Evolutionary conservation across 1,139 yeast species (phyloP), one percentile per base, ranked within the genome.

Genomic region (Candida sanyaensis): DNA sequence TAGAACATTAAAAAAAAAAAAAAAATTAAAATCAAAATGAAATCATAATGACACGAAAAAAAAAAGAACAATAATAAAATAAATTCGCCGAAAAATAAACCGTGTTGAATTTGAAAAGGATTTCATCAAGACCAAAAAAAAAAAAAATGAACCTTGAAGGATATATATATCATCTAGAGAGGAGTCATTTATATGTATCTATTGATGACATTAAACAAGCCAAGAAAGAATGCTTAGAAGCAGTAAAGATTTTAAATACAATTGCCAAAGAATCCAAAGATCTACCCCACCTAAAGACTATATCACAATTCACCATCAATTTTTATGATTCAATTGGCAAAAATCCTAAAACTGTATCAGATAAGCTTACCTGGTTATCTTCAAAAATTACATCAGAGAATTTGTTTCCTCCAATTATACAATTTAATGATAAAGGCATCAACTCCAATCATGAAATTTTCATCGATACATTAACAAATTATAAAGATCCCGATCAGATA

Each of bases 291-390:
- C 9, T 44, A 12, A 51, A 53, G 17, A 42, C 41, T 7, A 40
- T 67, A 7, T 66, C 72, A 3, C 43, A 50, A 41, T 65, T 49
- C 43, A 51, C 64, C 5, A 49, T 70, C 41, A 41, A 54, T 3
- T 51, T 55, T 12, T 68, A 68, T 48, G 67, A 67, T 9, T 23
- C 38, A 10, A 31, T 47, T 42, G 28, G 24, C 23, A 36, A 46
- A 30, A n/a, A 29, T 21, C 37, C 53, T 5, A 46, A 48, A 9
- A 21, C 47, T 48, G 51, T 36, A 24, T 50, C 39, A 17, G 64
- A 65, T 6, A 70, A 68, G 46, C 47, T 78, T 2, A 39, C 58
- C 3, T 81, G 86, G 86, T 51, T 77, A 2, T 66, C 77, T 29
- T 78, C 84, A 0, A 64, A 62, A 29, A 47, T 73, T 0, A 12